Conservation (phyloP, 2,329 filamentous ascomycete genomes). For the Apiospora malaysiana region DNA sequence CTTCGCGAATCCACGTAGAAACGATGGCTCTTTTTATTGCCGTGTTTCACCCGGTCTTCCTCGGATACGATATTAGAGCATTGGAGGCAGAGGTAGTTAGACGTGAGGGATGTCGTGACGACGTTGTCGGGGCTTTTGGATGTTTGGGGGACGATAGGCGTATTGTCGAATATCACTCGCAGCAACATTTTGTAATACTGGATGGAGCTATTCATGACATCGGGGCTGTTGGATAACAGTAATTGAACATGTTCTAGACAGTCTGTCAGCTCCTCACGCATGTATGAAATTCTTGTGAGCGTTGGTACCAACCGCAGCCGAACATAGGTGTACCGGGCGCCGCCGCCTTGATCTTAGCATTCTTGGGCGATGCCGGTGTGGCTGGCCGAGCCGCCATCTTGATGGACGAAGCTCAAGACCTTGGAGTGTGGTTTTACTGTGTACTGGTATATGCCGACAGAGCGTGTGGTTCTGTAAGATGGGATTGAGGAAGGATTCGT, state of each 20-base stretch:
- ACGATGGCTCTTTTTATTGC: slow-evolving; percentile 70
- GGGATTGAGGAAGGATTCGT: neutral
- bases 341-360: slow-evolving; percentile 64
- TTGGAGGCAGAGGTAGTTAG: slow-evolving; percentile 75
- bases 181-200: slow-evolving; percentile 76
- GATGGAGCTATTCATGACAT: slow-evolving; percentile 71
- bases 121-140: slow-evolving; percentile 63
- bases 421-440: neutral
- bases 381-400: slow-evolving; percentile 40
- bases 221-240: slow-evolving; percentile 65
- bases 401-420: slow-evolving; percentile 9
- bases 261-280: slow-evolving; percentile 14
- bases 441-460: neutral
- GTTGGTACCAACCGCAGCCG: slow-evolving; percentile 62
- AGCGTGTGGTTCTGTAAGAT: neutral
- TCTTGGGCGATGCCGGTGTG: slow-evolving; percentile 49
- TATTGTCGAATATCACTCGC: slow-evolving; percentile 72
- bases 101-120: slow-evolving; percentile 65
- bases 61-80: slow-evolving; percentile 73
- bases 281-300: neutral
- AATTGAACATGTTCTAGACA: slow-evolving; percentile 72
- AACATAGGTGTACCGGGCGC: slow-evolving; percentile 65
- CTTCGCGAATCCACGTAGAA: slow-evolving; percentile 82
- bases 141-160: slow-evolving; percentile 69
- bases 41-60: slow-evolving; percentile 70